These are phyloP conservation scores for Colletotrichum australisinense DNA, from an alignment of 2,329 filamentous ascomycete species.

Conservation along the genomic window DNA sequence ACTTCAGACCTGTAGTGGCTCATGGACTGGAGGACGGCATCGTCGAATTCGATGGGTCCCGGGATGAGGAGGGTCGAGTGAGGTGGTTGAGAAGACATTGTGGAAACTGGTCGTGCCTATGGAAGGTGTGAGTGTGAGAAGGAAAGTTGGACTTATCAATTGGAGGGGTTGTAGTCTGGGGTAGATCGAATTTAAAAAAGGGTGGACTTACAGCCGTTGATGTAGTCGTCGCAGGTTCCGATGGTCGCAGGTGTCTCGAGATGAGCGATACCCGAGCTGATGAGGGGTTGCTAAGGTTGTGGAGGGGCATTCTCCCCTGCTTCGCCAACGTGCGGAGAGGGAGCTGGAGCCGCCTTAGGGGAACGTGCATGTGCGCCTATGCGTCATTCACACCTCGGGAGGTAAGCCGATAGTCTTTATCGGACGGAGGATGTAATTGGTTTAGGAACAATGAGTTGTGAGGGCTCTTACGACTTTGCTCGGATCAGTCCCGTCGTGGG, in stretches of 20 bases:
- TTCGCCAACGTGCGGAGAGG: conserved; percentile 37
- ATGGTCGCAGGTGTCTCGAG: conserved; percentile 33
- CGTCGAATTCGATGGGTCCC: conserved; percentile 97
- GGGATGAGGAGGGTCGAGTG: conserved; percentile 89
- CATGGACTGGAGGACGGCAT: conserved; percentile 96
- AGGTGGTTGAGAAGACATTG: conserved; percentile 71
- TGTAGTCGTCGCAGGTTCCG: conserved; percentile 28
- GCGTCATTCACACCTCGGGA: conserved; percentile 32
- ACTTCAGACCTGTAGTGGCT: conserved; percentile 83
- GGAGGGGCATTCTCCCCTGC: conserved; percentile 37
- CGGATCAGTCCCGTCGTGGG: conserved; percentile 19
- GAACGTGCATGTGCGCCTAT: conserved; percentile 36
- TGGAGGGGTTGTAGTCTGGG: neutral
- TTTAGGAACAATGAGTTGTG: conserved; percentile 15
- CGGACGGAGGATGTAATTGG: conserved; percentile 21
- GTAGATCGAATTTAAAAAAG: neutral
- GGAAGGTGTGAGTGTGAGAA: conserved; percentile 14
- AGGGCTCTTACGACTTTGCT: conserved; percentile 29
- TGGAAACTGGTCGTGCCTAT: conserved; percentile 39
- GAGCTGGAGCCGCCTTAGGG: conserved; percentile 36
- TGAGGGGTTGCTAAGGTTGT: conserved; percentile 38
- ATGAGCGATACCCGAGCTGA: conserved; percentile 38
- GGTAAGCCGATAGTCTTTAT: conserved; percentile 33
- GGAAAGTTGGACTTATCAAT: conserved; percentile 4
- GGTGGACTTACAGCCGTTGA: conserved; percentile 21